Conservation (phyloP, 306 rosid species). For the Elaeagnus macrophylla region DNA sequence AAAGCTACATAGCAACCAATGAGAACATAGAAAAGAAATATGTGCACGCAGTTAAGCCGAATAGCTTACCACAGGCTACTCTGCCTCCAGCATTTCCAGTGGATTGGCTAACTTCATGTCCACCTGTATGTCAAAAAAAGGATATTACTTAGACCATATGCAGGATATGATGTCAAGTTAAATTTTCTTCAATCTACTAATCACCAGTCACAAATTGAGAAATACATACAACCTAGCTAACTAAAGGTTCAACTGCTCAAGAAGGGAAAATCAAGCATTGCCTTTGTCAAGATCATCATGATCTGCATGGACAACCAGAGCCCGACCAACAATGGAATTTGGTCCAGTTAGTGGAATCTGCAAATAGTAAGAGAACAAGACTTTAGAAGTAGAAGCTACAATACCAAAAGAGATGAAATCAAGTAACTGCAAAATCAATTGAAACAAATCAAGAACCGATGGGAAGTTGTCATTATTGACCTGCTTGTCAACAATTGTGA, state of each 20-base stretch:
- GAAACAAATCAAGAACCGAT: conserved; percentile 1
- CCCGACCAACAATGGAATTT: conserved; percentile 81
- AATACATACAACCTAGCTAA: no score
- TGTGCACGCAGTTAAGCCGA: not conserved
- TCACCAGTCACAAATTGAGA: no score
- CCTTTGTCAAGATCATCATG: conserved; percentile 97
- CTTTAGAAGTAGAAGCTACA: conserved; percentile 8
- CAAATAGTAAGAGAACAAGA: conserved; percentile 7
- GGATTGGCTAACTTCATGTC: conserved; percentile 86
- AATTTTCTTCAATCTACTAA: no score
- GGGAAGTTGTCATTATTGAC: conserved; percentile 28
- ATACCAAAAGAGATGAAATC: not conserved
- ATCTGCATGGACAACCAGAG: conserved; percentile 88
- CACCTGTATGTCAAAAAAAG: conserved; percentile 42
- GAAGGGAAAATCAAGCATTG: conserved; percentile 13
- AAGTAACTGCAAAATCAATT: not conserved
- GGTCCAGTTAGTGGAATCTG: conserved; percentile 92
- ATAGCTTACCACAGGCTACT: conserved; percentile 75
- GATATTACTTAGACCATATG: no score
- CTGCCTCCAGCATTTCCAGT: conserved; percentile 99
- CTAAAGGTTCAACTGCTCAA: no score
- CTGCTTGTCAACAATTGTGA: conserved; percentile 62
- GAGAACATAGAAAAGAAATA: not conserved
- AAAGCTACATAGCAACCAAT: not conserved
- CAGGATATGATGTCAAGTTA: no score